phyloP scores from a whole-genome alignment of 129 eudicot genomes.

The Escallonia rubra region DNA sequence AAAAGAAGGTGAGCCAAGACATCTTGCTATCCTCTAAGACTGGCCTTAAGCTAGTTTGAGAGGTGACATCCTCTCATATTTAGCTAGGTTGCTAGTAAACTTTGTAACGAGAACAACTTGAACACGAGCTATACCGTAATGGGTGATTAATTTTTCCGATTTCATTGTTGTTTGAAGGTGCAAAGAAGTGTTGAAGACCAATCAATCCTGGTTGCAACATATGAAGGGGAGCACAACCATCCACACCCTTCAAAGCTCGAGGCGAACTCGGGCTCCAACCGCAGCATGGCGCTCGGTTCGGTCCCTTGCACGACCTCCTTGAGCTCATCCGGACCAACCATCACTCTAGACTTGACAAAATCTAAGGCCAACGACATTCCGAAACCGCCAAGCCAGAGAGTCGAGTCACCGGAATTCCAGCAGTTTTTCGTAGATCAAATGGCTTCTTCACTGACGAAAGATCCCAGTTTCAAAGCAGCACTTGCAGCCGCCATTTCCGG shows the following conservation, averaged over 20 bases:
- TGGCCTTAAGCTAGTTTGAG: no score
- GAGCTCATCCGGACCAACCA: conserved; percentile 42
- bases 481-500: conserved; percentile 93
- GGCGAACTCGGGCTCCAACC: conserved; percentile 21
- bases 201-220: conserved; percentile 81
- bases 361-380: conserved; percentile 21
- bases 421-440: conserved; percentile 78
- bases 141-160: no score
- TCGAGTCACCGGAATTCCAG: conserved; percentile 55
- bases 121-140: no score
- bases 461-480: conserved; percentile 86
- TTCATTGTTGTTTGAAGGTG: conserved; percentile 37
- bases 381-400: conserved; percentile 25
- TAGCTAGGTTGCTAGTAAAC: no score
- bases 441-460: conserved; percentile 85
- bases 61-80: no score
- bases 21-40: no score
- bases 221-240: conserved; percentile 96
- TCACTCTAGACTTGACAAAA: conserved; percentile 57
- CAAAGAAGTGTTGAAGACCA: conserved; percentile 94
- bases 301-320: conserved; percentile 49
- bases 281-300: conserved; percentile 31
- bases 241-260: conserved; percentile 51
- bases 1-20: conserved; percentile 67
- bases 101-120: no score